Conservation (phyloP, 495 filamentous ascomycete species). For the Daldinia childiae region DNA sequence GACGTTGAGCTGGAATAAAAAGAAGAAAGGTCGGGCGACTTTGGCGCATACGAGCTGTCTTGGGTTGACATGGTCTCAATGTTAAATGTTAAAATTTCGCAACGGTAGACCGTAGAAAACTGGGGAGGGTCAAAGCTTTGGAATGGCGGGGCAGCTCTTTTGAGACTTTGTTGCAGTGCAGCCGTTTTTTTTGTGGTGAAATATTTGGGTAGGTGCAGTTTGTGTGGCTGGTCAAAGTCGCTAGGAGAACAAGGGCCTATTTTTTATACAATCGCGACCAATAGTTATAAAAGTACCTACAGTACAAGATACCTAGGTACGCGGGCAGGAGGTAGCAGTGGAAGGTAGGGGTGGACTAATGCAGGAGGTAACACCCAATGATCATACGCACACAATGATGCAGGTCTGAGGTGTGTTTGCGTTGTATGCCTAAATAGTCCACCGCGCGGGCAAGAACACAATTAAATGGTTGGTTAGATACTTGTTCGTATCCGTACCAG, state of each 20-base stretch:
- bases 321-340: not conserved
- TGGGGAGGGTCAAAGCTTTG: conserved; percentile 40
- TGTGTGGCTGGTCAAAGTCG: conserved; percentile 30
- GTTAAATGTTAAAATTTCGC: conserved; percentile 44
- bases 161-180: conserved; percentile 31
- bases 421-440: conserved; percentile 29
- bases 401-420: conserved; percentile 23
- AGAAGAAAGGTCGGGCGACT: conserved; percentile 64
- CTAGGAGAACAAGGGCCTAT: conserved; percentile 20
- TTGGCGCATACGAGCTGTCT: conserved; percentile 62
- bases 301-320: conserved; percentile 28
- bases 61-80: conserved; percentile 52
- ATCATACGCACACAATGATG: conserved; percentile 30
- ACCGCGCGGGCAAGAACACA: conserved; percentile 7
- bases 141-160: conserved; percentile 41
- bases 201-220: conserved; percentile 5
- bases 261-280: conserved; percentile 29
- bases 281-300: conserved; percentile 19
- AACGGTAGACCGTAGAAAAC: conserved; percentile 33
- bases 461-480: not conserved
- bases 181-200: conserved; percentile 13
- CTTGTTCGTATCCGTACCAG: conserved; percentile 2
- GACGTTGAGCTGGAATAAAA: conserved; percentile 53
- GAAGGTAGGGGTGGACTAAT: conserved; percentile 37
- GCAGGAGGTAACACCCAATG: conserved; percentile 41